These are phyloP conservation scores for Phoenix roebelenii DNA, from an alignment of 176 grass and related monocot species.

Conservation along the genomic window DNA sequence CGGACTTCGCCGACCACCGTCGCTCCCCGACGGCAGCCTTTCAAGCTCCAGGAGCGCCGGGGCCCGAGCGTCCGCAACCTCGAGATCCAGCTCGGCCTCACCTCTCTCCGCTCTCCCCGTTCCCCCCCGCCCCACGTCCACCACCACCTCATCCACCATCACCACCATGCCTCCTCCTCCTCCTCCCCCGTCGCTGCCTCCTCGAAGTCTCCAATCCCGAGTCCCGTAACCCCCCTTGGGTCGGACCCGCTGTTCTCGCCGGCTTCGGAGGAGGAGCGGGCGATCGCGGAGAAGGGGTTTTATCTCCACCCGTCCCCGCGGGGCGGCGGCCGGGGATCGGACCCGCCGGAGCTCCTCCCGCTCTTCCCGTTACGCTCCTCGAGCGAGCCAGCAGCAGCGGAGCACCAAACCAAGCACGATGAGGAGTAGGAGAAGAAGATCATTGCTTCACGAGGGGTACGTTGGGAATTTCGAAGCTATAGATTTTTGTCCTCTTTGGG, in stretches of 20 bases:
- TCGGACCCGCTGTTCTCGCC: constrained; percentile 7
- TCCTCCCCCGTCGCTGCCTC: background rate
- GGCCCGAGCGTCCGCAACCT: background rate
- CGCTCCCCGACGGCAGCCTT: background rate
- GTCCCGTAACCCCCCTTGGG: background rate
- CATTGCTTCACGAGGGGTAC: no score
- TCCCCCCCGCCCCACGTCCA: background rate
- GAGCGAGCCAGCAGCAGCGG: background rate
- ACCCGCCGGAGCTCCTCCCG: constrained; percentile 7
- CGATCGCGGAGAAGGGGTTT: constrained; percentile 3
- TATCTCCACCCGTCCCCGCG: constrained; percentile 4
- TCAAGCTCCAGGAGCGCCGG: constrained; percentile 6
- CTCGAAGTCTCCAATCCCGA: background rate
- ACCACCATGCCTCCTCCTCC: background rate
- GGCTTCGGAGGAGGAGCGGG: background rate
- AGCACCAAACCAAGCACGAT: no score
- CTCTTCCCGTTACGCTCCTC: constrained; percentile 6
- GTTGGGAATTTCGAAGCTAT: no score
- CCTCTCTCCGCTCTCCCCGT: no score
- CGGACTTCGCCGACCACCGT: background rate
- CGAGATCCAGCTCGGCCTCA: no score
- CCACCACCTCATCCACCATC: background rate
- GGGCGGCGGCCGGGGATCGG: background rate
- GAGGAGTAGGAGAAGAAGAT: no score
- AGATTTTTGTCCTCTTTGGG: no score